Base-by-base conservation (phyloP, 2,329 filamentous ascomycete genomes). In the Aspergillus phoenicis region DNA sequence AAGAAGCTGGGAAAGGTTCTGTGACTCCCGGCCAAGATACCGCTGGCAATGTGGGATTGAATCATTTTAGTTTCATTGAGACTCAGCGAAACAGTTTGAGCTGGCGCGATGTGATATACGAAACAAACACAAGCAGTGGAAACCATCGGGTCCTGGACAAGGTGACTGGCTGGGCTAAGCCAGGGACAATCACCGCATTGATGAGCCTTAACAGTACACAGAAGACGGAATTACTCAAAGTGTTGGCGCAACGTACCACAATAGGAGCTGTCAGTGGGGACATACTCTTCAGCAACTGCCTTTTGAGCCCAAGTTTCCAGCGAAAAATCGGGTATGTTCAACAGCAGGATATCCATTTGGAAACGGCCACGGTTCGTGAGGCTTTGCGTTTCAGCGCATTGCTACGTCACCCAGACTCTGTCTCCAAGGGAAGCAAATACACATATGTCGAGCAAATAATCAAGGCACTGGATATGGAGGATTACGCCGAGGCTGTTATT, bases 181-280 rank as follows among this genome's bases (percentile, higher is more conserved):
- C 93, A 4, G 93, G 93, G 60, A 96, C 91, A 5, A 72, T 96
- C 53, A 97, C 92, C 2, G 93, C 91, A 8, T 82, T 96, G 2
- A 96, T 97, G 92, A 91, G 92, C 76, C 91, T 93, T 4, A 93
- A 89, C 28, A 92, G 93, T 60, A 93, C 93, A 10, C 93, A 93
- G 45, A 97, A 97, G 75, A 97, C 93, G 0, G 96, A 93, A 0
- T 83, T 97, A 11, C 82, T 97, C 5, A 91, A 97, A 75, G 90
- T 91, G 26, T 81, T 97, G 64, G 93, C 93, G 20, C 90, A 90
- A 62, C 88, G 93, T 70, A 89, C 89, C 8, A 91, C 90, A 0
- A 93, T 95, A 85, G 93, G 93, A 74, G 89, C 96, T 5, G 90
- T 97, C 49, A 88, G 86, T 6, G 93, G 93, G 43, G 89, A 93